Base-by-base conservation (phyloP, 2,329 filamentous ascomycete genomes). In the Colletotrichum tropicicola region DNA sequence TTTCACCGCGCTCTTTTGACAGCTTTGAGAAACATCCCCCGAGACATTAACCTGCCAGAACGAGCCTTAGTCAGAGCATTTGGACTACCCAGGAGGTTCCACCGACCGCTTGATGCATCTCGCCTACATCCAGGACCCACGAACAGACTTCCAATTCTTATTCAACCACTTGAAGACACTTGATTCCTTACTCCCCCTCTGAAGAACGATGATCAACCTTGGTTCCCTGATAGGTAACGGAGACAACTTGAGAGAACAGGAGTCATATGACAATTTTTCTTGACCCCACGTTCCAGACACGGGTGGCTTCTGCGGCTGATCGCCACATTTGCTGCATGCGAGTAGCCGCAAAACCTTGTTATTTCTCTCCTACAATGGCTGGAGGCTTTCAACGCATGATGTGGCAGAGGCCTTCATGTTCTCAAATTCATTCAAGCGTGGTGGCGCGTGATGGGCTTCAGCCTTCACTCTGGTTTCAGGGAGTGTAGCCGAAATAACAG, bases 391-490 rank as follows among this genome's bases (percentile, higher is more conserved):
- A 12, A 30, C 32, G 13, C 32, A 13, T 15, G 32, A 8, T 12
- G 28, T 7, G 7, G 12, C 12, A 30, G 28, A 30, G 21, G 15
- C 35, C n/a, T 41, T 12, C 15, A 21, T 13, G 17, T 30, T 21
- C 8, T 12, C 8, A 4, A 12, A 21, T 15, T 32, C 15, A 15
- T 27, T 28, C 10, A 15, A 30, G 5, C 21, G 15, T 25, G 8
- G 44, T 57, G 54, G 54, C 54, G 54, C 48, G 54, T 48, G 30
- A 43, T 45, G n/a, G 30, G 43, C 43, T 23, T 57, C 43, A 30
- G 54, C 43, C 43, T n/a, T 35, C 6, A 17, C 7, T 39, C 54
- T 57, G 54, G n/a, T 57, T 48, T 39, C 54, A 43, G 43, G 21
- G n/a, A 21, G 15, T n/a, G 9, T 21, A 12, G n/a, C 6, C 43